Percentiles rank a stretch among this genome's conserved stretches.
Conservation (phyloP, 768 basidiomycete species). For the Mrakia gelida region DNA sequence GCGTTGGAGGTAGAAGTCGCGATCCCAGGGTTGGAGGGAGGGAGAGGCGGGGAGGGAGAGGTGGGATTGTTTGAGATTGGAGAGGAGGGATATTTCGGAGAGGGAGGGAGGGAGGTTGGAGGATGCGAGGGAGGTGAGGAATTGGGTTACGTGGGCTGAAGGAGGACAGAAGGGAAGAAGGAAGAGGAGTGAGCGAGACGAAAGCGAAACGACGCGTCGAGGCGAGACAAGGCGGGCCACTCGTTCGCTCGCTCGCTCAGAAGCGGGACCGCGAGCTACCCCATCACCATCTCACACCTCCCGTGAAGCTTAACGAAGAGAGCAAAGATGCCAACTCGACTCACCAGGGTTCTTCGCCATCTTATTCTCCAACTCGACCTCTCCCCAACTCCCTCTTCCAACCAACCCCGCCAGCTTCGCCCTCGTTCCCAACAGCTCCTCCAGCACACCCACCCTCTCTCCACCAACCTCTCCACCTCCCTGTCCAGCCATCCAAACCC, state of each 20-base stretch:
- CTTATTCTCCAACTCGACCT: slow-evolving; percentile 84
- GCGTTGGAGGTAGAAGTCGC: slow-evolving; percentile 74
- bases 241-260: neutral
- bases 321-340: slow-evolving; percentile 34
- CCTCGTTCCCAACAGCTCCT: slow-evolving; percentile 67
- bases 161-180: neutral
- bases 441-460: slow-evolving; percentile 71
- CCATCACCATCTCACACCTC: too few relatives aligned
- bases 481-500: slow-evolving; percentile 77
- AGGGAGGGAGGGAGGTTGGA: slow-evolving; percentile 75
- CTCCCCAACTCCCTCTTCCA: slow-evolving; percentile 77
- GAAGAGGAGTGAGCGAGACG: neutral
- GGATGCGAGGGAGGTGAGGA: slow-evolving; percentile 72
- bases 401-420: slow-evolving; percentile 78
- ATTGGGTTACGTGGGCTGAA: slow-evolving; percentile 76
- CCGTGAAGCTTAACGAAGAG: too few relatives aligned
- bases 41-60: slow-evolving; percentile 49
- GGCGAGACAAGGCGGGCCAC: neutral
- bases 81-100: slow-evolving; percentile 61
- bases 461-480: slow-evolving; percentile 49
- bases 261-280: too few relatives aligned
- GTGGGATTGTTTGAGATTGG: slow-evolving; percentile 65
- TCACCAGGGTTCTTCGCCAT: slow-evolving; percentile 93
- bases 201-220: neutral
- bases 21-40: slow-evolving; percentile 88